Conservation (phyloP, 768 basidiomycete species). For the Tulasnella sp. region DNA sequence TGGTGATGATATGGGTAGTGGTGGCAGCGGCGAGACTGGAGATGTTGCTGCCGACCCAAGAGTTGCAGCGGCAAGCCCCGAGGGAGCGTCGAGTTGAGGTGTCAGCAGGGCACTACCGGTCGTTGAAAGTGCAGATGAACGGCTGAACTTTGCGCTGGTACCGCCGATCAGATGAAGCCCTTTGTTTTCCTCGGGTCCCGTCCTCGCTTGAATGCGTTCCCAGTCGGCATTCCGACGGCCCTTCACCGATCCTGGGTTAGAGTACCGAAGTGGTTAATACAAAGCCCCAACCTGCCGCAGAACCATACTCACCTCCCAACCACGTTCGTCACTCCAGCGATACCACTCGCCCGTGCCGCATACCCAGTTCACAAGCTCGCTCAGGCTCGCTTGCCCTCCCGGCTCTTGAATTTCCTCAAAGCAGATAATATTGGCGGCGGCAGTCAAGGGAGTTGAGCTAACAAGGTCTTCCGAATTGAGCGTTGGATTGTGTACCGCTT, state of each 20-base stretch:
- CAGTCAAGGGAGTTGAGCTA: slow-evolving; percentile 45
- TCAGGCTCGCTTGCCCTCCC: slow-evolving; percentile 82
- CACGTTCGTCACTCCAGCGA: slow-evolving; percentile 73
- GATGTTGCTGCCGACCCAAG: too few species aligned
- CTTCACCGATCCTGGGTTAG: slow-evolving; percentile 89
- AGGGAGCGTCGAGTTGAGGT: too few species aligned
- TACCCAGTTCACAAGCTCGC: slow-evolving; percentile 93
- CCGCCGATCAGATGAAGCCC: slow-evolving; percentile 76
- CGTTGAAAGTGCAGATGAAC: too few species aligned
- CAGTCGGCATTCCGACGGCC: slow-evolving; percentile 78
- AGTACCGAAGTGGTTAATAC: slow-evolving; percentile 52
- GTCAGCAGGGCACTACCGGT: too few species aligned
- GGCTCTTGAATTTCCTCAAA: slow-evolving; percentile 83
- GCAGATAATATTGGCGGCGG: slow-evolving; percentile 71
- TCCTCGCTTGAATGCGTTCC: slow-evolving; percentile 10
- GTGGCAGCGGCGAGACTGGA: too few species aligned
- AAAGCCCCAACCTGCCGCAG: slow-evolving; percentile 19
- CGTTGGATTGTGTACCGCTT: slow-evolving; percentile 29
- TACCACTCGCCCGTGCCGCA: slow-evolving; percentile 89
- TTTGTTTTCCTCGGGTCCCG: slow-evolving; percentile 53
- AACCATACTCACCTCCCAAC: slow-evolving; percentile 81
- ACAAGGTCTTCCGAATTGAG: slow-evolving; percentile 47
- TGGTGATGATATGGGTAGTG: too few species aligned
- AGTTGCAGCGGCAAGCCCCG: too few species aligned
- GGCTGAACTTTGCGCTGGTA: too few species aligned